Evolutionary conservation across 2,329 filamentous ascomycete genomes (phyloP), one percentile per base, ranked within the genome.

Genomic region (Talaromyces atroroseus): DNA sequence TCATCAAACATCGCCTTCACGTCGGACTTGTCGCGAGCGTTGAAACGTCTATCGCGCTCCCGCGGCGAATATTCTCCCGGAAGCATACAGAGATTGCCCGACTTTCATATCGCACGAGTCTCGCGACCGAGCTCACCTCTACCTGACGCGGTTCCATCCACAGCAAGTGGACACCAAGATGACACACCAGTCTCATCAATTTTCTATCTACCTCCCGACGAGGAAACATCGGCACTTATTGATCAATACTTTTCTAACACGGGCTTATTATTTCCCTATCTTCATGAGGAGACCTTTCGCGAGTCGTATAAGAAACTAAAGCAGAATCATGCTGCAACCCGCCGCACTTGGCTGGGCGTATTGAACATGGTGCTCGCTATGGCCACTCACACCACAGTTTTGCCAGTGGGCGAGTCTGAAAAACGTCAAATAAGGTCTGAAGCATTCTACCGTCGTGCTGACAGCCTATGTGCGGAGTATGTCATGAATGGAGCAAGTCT

Each of bases 291-390:
- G 4, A 49, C 59, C 0, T 67, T 70, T 47, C 53, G 65, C 2
- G 62, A 67, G 12, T 66, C 66, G 8, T 70, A 69, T 49, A 21
- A 16, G 10, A 57, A 64, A 44, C 60, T 65, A 52, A 49, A 57
- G 2, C 48, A 50, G 8, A 59, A 64, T 4, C 65, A 63, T 20
- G 65, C 64, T 18, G 60, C 55, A 10, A 62, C 66, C 7, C 61
- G 68, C 3, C 60, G 64, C 29, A 68, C 65, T 0, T 70, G 68
- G 68, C 60, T 70, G 18, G 68, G 66, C 4, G 40, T 69, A 2
- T 51, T 70, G 14, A 69, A 68, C 36, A 66, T 69, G 54, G 59
- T 69, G 0, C 57, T 70, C 6, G 68, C 68, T 4, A 68, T 68
- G 61, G 60, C 65, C 1, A 65, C 64, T 5, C 61, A 59, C 14